A percentile compares a stretch with the other conserved stretches of the same genome.
These are phyloP conservation scores for Flaveria ramosissima DNA, from an alignment of 129 eudicot species.

Conservation along the genomic window DNA sequence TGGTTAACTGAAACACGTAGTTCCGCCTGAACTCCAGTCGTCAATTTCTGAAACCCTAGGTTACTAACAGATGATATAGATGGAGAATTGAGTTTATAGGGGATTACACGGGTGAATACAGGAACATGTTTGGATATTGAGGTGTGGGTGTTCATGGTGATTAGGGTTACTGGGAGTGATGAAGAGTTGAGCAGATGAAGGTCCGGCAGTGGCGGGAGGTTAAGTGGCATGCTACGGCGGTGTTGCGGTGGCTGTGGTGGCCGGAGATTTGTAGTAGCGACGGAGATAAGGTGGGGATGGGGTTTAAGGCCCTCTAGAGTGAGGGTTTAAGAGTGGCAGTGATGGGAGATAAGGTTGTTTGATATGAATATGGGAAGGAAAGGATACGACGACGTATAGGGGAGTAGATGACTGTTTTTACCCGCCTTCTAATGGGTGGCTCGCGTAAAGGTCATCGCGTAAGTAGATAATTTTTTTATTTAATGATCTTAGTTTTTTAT, in stretches of 20 bases:
- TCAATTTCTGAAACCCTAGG: slow-evolving; percentile 35
- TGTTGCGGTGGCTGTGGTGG: slow-evolving; percentile 15
- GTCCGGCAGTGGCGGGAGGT: slow-evolving; percentile 32
- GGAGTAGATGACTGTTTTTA: not conserved
- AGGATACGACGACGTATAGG: slow-evolving; percentile 13
- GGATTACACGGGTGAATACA: slow-evolving; percentile 48
- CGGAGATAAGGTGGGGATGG: slow-evolving; percentile 31
- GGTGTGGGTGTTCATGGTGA: slow-evolving; percentile 46
- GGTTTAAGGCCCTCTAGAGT: slow-evolving; percentile 40
- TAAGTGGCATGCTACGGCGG: slow-evolving; percentile 47
- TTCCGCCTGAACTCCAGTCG: not conserved
- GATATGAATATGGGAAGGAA: not conserved
- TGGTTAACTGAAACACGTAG: slow-evolving; percentile 2
- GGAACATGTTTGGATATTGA: slow-evolving; percentile 31
- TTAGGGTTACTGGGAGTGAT: slow-evolving; percentile 43
- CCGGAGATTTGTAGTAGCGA: slow-evolving; percentile 3
- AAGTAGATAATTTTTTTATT: no score
- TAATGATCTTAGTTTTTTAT: no score
- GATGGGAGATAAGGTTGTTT: slow-evolving; percentile 35
- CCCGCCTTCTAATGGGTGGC: not conserved
- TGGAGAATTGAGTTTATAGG: slow-evolving; percentile 53
- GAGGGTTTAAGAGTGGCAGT: slow-evolving; percentile 37
- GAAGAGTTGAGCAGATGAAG: slow-evolving; percentile 44
- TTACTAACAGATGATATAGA: slow-evolving; percentile 36
- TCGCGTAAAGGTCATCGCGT: no score